Evolutionary conservation across 106 monocot genomes (phyloP).

Genomic region (Acorus gramineus): DNA sequence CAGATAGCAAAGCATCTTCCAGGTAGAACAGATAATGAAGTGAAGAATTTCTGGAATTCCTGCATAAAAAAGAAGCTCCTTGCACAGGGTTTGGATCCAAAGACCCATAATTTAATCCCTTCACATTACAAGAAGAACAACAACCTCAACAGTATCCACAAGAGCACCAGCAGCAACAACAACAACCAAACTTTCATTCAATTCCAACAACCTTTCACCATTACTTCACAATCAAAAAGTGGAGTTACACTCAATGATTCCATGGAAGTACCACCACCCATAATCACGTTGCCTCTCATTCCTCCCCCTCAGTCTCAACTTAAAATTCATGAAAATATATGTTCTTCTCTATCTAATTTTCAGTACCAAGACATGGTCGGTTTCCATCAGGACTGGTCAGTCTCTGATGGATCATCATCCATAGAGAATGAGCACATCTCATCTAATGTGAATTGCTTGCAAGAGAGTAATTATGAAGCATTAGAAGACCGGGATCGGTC

Average conservation of each 20-base stretch:
- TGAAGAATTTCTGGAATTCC: constrained; percentile 85
- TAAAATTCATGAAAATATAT: constrained; percentile 3
- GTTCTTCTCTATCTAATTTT: constrained; percentile 12
- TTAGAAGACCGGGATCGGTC: constrained; percentile 5
- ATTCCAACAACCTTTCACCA: constrained; percentile 60
- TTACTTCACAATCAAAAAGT: constrained; percentile 20
- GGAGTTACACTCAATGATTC: neutral
- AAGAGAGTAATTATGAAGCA: constrained; percentile 8
- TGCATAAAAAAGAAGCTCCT: no score
- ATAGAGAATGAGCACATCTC: constrained; percentile 13
- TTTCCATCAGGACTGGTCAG: constrained; percentile 2
- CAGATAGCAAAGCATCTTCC: constrained; percentile 81
- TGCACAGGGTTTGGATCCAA: constrained; percentile 82
- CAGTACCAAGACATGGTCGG: constrained; percentile 20
- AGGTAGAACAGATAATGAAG: constrained; percentile 76
- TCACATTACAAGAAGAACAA: neutral
- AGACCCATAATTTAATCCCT: constrained; percentile 76
- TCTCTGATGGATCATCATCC: constrained; percentile 24
- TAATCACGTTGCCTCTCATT: constrained; percentile 22
- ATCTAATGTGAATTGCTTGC: constrained; percentile 16
- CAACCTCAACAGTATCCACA: constrained; percentile 14
- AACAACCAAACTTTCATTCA: constrained; percentile 15
- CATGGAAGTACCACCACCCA: constrained; percentile 11
- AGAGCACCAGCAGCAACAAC: neutral
- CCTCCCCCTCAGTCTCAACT: neutral